Percentiles rank a stretch among this genome's conserved stretches.
phyloP scores from a whole-genome alignment of 2,329 filamentous ascomycete genomes.

The Neofusicoccum parvum region DNA sequence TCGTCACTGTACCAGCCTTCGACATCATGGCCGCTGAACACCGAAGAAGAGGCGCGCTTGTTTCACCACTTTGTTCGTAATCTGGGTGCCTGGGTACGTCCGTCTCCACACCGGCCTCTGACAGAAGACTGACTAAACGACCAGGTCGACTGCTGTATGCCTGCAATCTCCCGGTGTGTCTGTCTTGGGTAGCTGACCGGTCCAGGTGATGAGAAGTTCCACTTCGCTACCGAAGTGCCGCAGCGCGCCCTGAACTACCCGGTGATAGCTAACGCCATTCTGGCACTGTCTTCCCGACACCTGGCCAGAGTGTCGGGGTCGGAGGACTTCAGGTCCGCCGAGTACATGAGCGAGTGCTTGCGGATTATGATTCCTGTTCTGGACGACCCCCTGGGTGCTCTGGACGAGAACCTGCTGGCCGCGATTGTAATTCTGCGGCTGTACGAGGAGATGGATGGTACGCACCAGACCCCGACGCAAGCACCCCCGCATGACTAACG shows the following conservation, averaged over 20 bases:
- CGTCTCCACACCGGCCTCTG: background rate
- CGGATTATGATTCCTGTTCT: constrained; percentile 51
- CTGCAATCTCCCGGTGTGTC: too few species aligned
- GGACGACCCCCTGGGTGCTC: constrained; percentile 44
- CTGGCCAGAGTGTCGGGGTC: constrained; percentile 42
- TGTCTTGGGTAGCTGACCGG: background rate
- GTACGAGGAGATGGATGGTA: constrained; percentile 49
- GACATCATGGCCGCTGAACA: background rate
- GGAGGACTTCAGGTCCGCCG: constrained; percentile 46
- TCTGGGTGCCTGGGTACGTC: background rate
- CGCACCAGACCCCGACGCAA: background rate
- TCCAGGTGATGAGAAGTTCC: constrained; percentile 21
- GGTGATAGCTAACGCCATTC: constrained; percentile 51
- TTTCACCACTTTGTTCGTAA: constrained; percentile 14
- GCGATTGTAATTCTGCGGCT: constrained; percentile 53
- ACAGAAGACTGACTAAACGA: background rate
- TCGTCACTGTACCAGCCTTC: constrained; percentile 3
- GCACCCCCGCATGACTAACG: background rate
- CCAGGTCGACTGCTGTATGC: constrained; percentile 15
- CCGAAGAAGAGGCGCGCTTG: constrained; percentile 3
- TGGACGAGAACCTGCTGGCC: constrained; percentile 51
- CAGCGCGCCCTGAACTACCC: constrained; percentile 50
- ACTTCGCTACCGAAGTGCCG: constrained; percentile 51
- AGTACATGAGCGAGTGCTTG: constrained; percentile 51
- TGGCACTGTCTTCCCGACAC: constrained; percentile 51